Evolutionary conservation across 2,329 filamentous ascomycete species (phyloP), one percentile per base, ranked within the genome.

Genomic region (Trichoderma sp.): DNA sequence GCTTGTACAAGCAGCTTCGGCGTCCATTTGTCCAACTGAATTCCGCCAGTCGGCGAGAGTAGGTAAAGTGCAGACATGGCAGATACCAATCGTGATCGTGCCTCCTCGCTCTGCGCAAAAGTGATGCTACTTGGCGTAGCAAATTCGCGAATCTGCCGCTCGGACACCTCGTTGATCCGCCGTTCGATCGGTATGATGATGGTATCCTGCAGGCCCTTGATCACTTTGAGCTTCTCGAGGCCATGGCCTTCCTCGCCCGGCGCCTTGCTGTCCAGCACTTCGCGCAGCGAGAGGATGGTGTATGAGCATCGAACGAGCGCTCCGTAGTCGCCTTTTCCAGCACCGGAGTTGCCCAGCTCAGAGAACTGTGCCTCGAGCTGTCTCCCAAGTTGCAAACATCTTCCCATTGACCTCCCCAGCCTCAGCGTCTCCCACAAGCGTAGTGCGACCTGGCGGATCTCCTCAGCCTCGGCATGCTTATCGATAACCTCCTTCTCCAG

Each of bases 311-410:
- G 86, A n/a, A 97, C 88, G 75, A 97, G 86, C 0, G 92, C 91
- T 55, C 89, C 85, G 74, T 94, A 90, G 72, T 96, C 92, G 73
- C 93, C 91, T 72, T 87, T 89, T 68, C 82, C 85, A 68, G 83
- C 85, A 33, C 77, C 78, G 2, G 79, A 35, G 73, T 76, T 64
- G 70, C 82, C 78, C 65, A 83, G 83, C 78, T 97, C 94, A 0
- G 87, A 83, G 76, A 96, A 87, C 78, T 97, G 92, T n/a, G 92
- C 87, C 77, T 98, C 93, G 13, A 99, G 86, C 81, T 97, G 93
- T 56, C 94, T 85, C 0, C 93, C 94, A 3, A 98, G 83, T 75
- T 92, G 91, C 53, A 98, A 83, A 76, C 92, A 94, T 63, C 95
- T 85, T 55, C 88, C 89, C 14, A 97, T 92, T 0, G 91, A 88